Base-by-base conservation (phyloP, 192 early-diverging fungal species). In the Linderina pennispora region DNA sequence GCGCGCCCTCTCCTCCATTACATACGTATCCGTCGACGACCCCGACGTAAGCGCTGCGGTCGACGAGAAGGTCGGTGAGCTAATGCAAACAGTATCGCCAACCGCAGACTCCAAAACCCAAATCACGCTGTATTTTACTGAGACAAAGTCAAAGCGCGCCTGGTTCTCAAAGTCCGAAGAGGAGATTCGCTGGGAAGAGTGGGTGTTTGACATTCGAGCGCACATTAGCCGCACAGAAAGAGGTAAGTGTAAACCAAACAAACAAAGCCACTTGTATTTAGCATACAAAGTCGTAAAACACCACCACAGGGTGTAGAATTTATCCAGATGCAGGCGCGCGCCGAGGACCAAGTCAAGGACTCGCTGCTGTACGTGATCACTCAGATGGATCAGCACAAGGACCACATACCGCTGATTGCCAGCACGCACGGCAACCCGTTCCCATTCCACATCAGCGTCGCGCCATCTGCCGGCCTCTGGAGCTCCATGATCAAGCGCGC, bases 171-270 rank as follows among this genome's bases (percentile, higher is more conserved):
- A 55, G 22, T 52, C 67, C 2, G 66, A 69, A n/a, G 60, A 71
- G 41, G 59, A 58, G 9, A 54, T 71, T 26, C 59, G 67, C 60
- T 71, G 67, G 67, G 67, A 71, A 21, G 60, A 71, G n/a, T 71
- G 67, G 67, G 13, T 50, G 0, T 32, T 71, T 13, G 21, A 43
- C 24, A 28, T 71, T 0, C 48, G 59, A 20, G 47, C 48, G 34
- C 42, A 41, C 21, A 28, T 50, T n/a, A 17, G 40, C 22, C 42
- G 36, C 22, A 43, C 55, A 1, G 55, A 53, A 16, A 25, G 45
- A 36, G 43, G 53, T 26, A 50, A 43, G 47, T 15, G 26, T 9
- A 5, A 31, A 31, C 6, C 5, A 31, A 31, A 5, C 28, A 31
- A 31, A 31, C 28, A 31, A 31, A 31, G 28, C 6, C 11, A 31